These are phyloP conservation scores for Kazachstania sp. DNA, from an alignment of 1,139 yeast genomes.

Conservation along the genomic window DNA sequence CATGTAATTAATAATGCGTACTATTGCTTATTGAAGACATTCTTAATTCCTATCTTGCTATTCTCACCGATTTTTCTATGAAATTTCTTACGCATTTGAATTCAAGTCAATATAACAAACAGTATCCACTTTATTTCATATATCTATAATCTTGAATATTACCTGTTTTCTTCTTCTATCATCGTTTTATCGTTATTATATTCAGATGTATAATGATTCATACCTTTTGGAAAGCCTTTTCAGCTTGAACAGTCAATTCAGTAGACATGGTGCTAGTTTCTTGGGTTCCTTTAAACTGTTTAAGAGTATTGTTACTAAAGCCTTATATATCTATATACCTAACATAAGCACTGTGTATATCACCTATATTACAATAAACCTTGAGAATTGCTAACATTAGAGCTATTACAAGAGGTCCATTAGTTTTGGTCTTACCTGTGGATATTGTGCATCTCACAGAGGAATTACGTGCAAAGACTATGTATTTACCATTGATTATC, in stretches of 20 bases:
- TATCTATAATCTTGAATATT: too few species aligned
- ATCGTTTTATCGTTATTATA: background rate
- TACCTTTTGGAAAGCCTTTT: conserved; percentile 99
- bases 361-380: background rate
- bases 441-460: background rate
- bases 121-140: background rate
- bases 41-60: too few species aligned
- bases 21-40: too few species aligned
- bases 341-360: too few species aligned
- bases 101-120: too few species aligned
- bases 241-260: conserved; percentile 99
- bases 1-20: too few species aligned
- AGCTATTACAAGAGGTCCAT: background rate
- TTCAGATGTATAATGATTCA: conserved; percentile 27
- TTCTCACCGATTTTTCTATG: too few species aligned
- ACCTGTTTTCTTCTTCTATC: background rate
- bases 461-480: background rate
- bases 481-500: background rate
- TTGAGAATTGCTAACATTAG: background rate
- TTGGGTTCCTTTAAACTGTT: conserved; percentile 13
- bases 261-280: conserved; percentile 73
- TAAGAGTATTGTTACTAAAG: too few species aligned
- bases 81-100: too few species aligned
- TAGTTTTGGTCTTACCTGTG: background rate
- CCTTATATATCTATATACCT: too few species aligned